Percentiles rank a stretch among this genome's conserved stretches.
phyloP scores from a whole-genome alignment of 768 basidiomycete species.

The Neoboletus brunneissimus region DNA sequence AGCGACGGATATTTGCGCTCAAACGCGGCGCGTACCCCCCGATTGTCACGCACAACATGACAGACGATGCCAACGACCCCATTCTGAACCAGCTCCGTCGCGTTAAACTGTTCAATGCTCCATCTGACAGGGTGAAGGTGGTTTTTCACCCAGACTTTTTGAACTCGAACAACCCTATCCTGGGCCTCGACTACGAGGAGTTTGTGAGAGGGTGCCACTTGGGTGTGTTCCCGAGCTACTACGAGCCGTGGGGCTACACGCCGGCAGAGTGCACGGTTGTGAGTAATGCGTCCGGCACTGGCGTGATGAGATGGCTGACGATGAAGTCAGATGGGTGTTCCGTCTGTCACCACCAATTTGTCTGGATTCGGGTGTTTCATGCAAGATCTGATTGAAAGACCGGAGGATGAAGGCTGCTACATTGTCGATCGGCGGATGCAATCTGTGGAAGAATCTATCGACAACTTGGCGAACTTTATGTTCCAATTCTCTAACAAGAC shows the following conservation, averaged over 20 bases:
- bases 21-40: constrained; percentile 95
- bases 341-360: constrained; percentile 94
- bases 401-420: constrained; percentile 94
- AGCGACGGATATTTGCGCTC: constrained; percentile 94
- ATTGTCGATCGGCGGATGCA: constrained; percentile 91
- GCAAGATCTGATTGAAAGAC: constrained; percentile 95
- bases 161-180: constrained; percentile 95
- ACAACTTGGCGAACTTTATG: constrained; percentile 74
- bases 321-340: constrained; percentile 84
- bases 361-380: constrained; percentile 99
- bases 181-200: constrained; percentile 98
- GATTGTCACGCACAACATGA: constrained; percentile 98
- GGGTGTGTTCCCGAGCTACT: constrained; percentile 98
- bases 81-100: constrained; percentile 93
- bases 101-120: constrained; percentile 88
- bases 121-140: constrained; percentile 91
- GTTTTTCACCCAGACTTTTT: constrained; percentile 98
- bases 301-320: constrained; percentile 8
- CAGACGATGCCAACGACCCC: constrained; percentile 87
- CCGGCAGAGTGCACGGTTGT: constrained; percentile 99
- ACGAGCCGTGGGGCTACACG: constrained; percentile 95
- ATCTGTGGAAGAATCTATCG: constrained; percentile 89
- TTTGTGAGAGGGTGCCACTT: constrained; percentile 98
- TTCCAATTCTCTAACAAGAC: constrained; percentile 77
- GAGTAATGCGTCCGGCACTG: constrained; percentile 33